Conservation (phyloP, 768 basidiomycete genomes). For the Royoungia palumana region DNA sequence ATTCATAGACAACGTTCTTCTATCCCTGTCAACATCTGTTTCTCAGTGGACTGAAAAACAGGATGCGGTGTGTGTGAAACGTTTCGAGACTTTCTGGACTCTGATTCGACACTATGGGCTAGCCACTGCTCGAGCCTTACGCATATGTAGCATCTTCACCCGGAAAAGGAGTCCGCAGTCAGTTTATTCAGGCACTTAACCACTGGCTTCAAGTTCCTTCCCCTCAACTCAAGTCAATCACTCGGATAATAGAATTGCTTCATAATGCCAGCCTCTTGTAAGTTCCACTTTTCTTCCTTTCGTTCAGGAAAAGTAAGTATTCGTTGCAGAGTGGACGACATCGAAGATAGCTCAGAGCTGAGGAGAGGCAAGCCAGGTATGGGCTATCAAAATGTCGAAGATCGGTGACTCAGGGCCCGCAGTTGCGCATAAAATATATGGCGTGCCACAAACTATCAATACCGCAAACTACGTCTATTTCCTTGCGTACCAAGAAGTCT, state of each 20-base stretch:
- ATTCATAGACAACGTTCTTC: slow-evolving; percentile 40
- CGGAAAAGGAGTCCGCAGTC: slow-evolving; percentile 87
- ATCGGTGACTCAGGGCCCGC: neutral
- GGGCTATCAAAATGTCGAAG: neutral
- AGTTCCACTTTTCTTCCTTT: slow-evolving; percentile 17
- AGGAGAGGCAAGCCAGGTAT: slow-evolving; percentile 81
- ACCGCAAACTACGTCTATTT: slow-evolving; percentile 97
- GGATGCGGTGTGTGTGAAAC: slow-evolving; percentile 21
- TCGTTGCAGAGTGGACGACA: slow-evolving; percentile 77
- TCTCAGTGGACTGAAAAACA: slow-evolving; percentile 16
- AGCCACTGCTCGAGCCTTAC: slow-evolving; percentile 81
- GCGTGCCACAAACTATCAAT: slow-evolving; percentile 95
- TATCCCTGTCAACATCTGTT: slow-evolving; percentile 29
- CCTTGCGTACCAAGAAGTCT: slow-evolving; percentile 82
- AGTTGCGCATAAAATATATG: slow-evolving; percentile 96
- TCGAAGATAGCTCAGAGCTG: slow-evolving; percentile 87
- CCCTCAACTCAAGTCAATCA: slow-evolving; percentile 68
- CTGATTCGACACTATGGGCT: neutral
- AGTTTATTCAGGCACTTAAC: slow-evolving; percentile 90
- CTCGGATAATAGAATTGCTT: slow-evolving; percentile 81
- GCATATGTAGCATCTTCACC: slow-evolving; percentile 79
- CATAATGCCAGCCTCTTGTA: slow-evolving; percentile 93
- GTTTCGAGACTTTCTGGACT: neutral
- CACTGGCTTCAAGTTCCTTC: slow-evolving; percentile 83
- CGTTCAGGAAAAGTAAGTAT: neutral